Evolutionary conservation across 75 land plant species (phyloP).

Genomic region (Gnetum montanum): DNA sequence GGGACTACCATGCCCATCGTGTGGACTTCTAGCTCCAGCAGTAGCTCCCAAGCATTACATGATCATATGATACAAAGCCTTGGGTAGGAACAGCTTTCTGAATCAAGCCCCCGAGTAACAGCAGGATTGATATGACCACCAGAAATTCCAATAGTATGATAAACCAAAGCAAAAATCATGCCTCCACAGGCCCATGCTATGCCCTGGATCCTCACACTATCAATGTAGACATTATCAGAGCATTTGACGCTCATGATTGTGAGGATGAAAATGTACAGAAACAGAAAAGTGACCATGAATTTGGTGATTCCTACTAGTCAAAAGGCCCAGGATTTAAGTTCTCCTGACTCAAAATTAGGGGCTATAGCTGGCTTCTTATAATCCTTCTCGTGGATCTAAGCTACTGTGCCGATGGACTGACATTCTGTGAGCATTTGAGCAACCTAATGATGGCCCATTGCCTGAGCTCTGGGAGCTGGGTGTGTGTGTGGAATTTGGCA

Average conservation of each 20-base stretch:
- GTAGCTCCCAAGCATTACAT: constrained; percentile 45
- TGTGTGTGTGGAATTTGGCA: neutral
- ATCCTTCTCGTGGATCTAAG: constrained; percentile 17
- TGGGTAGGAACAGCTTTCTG: constrained; percentile 16
- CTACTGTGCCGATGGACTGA: constrained; percentile 26
- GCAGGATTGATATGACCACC: constrained; percentile 43
- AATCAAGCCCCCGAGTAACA: constrained; percentile 26
- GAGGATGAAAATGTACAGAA: constrained; percentile 33
- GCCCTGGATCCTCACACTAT: constrained; percentile 37
- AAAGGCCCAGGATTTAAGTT: constrained; percentile 34
- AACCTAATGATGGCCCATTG: too few species aligned
- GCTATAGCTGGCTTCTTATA: constrained; percentile 21
- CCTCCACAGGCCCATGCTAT: constrained; percentile 59
- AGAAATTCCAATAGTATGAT: constrained; percentile 49
- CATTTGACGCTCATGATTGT: constrained; percentile 28
- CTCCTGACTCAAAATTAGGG: constrained; percentile 23
- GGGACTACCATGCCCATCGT: too few species aligned
- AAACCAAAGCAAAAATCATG: constrained; percentile 57
- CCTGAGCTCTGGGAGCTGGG: neutral
- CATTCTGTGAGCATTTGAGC: constrained; percentile 38
- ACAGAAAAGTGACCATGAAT: constrained; percentile 34
- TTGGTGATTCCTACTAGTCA: constrained; percentile 48
- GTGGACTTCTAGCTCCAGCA: constrained; percentile 20
- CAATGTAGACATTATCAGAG: neutral
- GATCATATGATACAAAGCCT: constrained; percentile 24